phyloP scores from a whole-genome alignment of 495 filamentous ascomycete species.

The Neurospora cerealis region DNA sequence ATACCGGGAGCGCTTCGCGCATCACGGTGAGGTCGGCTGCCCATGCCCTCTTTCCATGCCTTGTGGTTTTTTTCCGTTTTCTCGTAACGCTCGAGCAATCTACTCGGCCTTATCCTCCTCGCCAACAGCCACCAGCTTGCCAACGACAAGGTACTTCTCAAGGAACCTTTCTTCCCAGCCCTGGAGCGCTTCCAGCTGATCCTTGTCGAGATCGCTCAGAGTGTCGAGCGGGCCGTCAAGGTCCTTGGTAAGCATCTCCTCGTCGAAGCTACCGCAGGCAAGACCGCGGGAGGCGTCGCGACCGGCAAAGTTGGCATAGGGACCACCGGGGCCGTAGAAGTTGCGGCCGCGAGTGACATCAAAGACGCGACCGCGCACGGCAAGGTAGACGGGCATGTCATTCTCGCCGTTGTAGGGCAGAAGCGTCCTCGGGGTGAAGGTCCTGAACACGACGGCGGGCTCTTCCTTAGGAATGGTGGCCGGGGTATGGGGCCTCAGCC shows the following conservation, averaged over 20 bases:
- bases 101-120: slow-evolving; percentile 21
- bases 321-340: slow-evolving; percentile 90
- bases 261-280: slow-evolving; percentile 88
- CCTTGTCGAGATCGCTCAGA: slow-evolving; percentile 59
- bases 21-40: neutral
- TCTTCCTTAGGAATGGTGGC: slow-evolving; percentile 53
- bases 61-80: neutral
- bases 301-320: slow-evolving; percentile 89
- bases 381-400: slow-evolving; percentile 67
- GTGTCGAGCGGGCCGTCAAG: slow-evolving; percentile 77
- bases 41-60: neutral
- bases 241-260: slow-evolving; percentile 92
- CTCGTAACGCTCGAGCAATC: neutral
- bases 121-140: slow-evolving; percentile 58
- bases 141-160: slow-evolving; percentile 91
- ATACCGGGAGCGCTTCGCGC: neutral
- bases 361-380: slow-evolving; percentile 77
- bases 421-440: slow-evolving; percentile 79
- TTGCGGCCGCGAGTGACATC: slow-evolving; percentile 76
- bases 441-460: slow-evolving; percentile 74
- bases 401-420: slow-evolving; percentile 79
- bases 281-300: slow-evolving; percentile 88
- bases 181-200: slow-evolving; percentile 72
- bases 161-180: slow-evolving; percentile 89
- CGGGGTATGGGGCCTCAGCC: slow-evolving; percentile 48